Conservation (phyloP, 2,329 filamentous ascomycete species). For the Penicillium crustosum region DNA sequence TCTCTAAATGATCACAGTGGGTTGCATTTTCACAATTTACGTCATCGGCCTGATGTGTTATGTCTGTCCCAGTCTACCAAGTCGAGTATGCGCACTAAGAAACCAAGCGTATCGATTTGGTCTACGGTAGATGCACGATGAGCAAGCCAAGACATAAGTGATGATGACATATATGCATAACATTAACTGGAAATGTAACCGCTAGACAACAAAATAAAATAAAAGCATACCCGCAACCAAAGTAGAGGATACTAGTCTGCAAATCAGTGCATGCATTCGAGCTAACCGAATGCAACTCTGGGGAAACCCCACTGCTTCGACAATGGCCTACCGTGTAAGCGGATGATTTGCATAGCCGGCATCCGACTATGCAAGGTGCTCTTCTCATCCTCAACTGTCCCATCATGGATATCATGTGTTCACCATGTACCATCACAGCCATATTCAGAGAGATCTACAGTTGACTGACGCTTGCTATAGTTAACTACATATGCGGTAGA, state of each 20-base stretch:
- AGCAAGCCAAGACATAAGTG: conserved; percentile 46
- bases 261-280: neutral
- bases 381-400: neutral
- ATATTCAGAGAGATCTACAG: neutral
- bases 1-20: conserved; percentile 57
- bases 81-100: conserved; percentile 61
- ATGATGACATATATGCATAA: neutral
- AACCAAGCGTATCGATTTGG: conserved; percentile 58
- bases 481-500: neutral
- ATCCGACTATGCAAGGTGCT: neutral
- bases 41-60: conserved; percentile 50
- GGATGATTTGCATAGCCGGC: neutral
- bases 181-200: conserved; percentile 6
- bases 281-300: neutral
- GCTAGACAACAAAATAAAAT: neutral
- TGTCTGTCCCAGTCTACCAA: conserved; percentile 62
- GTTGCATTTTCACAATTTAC: conserved; percentile 52
- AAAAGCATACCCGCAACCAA: neutral
- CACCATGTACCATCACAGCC: neutral
- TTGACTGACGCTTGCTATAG: conserved; percentile 5
- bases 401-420: neutral
- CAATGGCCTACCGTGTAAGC: neutral
- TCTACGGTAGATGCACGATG: conserved; percentile 56
- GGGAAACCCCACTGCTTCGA: neutral
- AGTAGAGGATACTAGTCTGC: conserved; percentile 10